A percentile compares a stretch with the other conserved stretches of the same genome.
phyloP scores from a whole-genome alignment of 768 basidiomycete genomes.

The Rhodotorula paludigena region DNA sequence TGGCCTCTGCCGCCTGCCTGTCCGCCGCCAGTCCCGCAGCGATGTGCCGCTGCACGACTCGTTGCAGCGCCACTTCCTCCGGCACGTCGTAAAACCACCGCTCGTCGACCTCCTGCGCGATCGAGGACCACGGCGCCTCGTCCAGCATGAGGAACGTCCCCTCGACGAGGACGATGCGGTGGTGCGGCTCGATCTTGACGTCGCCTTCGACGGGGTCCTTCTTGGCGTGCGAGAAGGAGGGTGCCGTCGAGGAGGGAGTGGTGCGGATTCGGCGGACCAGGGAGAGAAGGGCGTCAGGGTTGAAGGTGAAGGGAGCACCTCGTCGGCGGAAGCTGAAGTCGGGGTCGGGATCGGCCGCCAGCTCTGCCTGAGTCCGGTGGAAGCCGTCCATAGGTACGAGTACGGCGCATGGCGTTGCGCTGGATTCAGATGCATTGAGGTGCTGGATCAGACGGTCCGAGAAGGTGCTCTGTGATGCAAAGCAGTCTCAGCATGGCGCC shows the following conservation, averaged over 20 bases:
- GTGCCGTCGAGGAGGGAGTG: neutral
- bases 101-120: conserved; percentile 1
- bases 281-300: neutral
- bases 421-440: neutral
- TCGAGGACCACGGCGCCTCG: neutral
- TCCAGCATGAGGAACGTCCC: conserved; percentile 2
- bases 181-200: neutral
- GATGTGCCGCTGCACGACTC: conserved; percentile 1
- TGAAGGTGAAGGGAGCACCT: conserved; percentile 5
- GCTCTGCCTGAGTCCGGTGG: neutral
- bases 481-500: neutral
- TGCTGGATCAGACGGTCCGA: neutral
- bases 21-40: neutral
- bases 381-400: neutral
- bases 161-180: conserved; percentile 4
- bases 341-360: neutral
- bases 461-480: neutral
- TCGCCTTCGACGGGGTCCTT: neutral
- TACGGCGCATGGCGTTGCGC: neutral
- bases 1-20: neutral
- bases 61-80: neutral
- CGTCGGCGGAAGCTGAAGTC: neutral
- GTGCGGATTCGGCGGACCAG: neutral
- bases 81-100: conserved; percentile 3
- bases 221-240: neutral